phyloP scores from a whole-genome alignment of 2,329 filamentous ascomycete species.

The Ophiostoma himal-ulmi region DNA sequence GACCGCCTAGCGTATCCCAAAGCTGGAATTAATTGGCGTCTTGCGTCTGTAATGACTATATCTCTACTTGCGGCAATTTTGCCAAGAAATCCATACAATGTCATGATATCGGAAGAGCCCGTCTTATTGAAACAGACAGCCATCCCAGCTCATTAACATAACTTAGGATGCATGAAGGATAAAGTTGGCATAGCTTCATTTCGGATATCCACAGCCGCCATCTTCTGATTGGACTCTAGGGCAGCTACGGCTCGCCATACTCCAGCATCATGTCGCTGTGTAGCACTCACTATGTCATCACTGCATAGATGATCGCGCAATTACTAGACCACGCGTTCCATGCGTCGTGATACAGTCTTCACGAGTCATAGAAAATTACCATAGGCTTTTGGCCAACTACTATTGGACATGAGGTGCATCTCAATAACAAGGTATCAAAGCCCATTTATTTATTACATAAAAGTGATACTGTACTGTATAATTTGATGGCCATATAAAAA shows the following conservation, averaged over 20 bases:
- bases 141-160: neutral
- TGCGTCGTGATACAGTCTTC: neutral
- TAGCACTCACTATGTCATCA: conserved; percentile 12
- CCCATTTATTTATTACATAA: neutral
- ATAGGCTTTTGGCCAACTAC: too few relatives aligned
- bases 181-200: conserved; percentile 14
- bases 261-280: conserved; percentile 11
- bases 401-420: neutral
- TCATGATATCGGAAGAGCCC: too few relatives aligned
- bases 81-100: too few relatives aligned
- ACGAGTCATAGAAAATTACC: neutral
- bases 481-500: too few relatives aligned
- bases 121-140: neutral
- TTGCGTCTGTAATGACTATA: too few relatives aligned
- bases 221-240: conserved; percentile 4
- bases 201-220: conserved; percentile 10
- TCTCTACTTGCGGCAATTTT: too few relatives aligned
- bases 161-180: neutral
- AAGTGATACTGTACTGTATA: neutral
- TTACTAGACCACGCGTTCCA: neutral
- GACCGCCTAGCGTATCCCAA: too few relatives aligned
- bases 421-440: neutral
- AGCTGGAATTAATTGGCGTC: too few relatives aligned
- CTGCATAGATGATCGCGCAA: conserved; percentile 11
- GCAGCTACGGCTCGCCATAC: conserved; percentile 12